Conservation (phyloP, 2,329 filamentous ascomycete species). For the Aureobasidium sp. region DNA sequence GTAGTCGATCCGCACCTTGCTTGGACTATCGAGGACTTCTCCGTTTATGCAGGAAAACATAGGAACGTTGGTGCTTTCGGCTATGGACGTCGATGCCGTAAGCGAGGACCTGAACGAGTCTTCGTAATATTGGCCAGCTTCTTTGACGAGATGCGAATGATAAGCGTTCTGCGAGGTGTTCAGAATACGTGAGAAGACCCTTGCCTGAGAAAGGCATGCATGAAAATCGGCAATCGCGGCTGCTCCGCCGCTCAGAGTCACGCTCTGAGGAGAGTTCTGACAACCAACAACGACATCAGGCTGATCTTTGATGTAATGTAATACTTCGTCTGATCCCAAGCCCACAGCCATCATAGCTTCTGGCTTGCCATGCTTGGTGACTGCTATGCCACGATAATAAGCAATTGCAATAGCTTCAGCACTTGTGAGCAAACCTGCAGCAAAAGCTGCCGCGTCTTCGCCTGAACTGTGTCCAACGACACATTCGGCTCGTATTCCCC, state of each 20-base stretch:
- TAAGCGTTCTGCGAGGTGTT: not conserved
- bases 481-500: slow-evolving; percentile 18
- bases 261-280: not conserved
- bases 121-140: not conserved
- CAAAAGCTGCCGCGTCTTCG: slow-evolving; percentile 28
- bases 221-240: not conserved
- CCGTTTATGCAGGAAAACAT: not conserved
- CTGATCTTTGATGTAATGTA: not conserved
- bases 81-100: not conserved
- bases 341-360: slow-evolving; percentile 32
- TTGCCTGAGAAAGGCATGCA: too few relatives aligned
- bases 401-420: slow-evolving; percentile 19
- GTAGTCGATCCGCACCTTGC: not conserved
- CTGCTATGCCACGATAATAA: slow-evolving; percentile 19
- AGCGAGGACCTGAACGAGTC: not conserved
- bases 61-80: not conserved
- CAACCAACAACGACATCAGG: not conserved
- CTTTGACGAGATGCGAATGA: not conserved
- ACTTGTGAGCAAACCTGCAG: slow-evolving; percentile 14
- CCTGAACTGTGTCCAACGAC: slow-evolving; percentile 27
- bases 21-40: not conserved
- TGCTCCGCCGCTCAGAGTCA: not conserved
- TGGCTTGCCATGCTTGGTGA: not conserved
- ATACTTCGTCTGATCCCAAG: not conserved
- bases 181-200: not conserved